Percentiles rank a stretch among this genome's conserved stretches.
phyloP scores from a whole-genome alignment of 1,284 basidiomycete genomes.

The Agroathelia rolfsii region DNA sequence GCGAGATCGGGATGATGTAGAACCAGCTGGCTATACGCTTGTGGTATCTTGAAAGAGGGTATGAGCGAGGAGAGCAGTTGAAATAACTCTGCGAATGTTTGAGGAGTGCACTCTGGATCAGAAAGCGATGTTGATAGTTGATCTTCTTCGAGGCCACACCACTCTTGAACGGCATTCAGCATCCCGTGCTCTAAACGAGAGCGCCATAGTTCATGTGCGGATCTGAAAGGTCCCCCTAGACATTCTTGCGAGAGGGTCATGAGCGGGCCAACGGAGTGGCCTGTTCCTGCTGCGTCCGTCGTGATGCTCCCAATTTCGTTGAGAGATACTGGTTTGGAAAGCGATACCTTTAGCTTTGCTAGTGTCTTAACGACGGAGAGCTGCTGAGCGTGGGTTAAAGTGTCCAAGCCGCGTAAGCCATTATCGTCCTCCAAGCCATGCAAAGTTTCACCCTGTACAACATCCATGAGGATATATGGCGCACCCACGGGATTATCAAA shows the following conservation, averaged over 20 bases:
- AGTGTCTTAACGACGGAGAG: conserved; percentile 8
- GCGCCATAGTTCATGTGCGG: conserved; percentile 6
- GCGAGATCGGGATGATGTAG: no score
- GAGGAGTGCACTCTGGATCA: no score
- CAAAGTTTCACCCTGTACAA: conserved; percentile 5
- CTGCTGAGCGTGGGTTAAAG: conserved; percentile 5
- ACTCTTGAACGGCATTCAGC: conserved; percentile 8
- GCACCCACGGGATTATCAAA: no score
- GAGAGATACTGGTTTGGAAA: conserved; percentile 9
- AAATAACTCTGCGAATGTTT: conserved; percentile 7
- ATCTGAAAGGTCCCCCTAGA: conserved; percentile 7
- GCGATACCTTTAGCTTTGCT: conserved; percentile 8
- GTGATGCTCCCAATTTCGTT: conserved; percentile 9
- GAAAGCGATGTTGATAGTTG: conserved; percentile 7
- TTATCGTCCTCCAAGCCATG: conserved; percentile 8
- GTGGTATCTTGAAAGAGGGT: no score
- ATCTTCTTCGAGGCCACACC: conserved; percentile 1
- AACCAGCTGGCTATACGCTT: no score
- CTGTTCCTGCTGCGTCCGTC: no score
- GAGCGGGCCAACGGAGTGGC: no score
- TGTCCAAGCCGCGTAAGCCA: no score
- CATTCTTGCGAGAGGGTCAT: no score
- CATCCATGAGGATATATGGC: conserved; percentile 10
- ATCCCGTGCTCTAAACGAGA: no score
- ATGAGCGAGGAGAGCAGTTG: conserved; percentile 11